Base-by-base conservation (phyloP, 345 rosid genomes). In the Citrus sp. region DNA sequence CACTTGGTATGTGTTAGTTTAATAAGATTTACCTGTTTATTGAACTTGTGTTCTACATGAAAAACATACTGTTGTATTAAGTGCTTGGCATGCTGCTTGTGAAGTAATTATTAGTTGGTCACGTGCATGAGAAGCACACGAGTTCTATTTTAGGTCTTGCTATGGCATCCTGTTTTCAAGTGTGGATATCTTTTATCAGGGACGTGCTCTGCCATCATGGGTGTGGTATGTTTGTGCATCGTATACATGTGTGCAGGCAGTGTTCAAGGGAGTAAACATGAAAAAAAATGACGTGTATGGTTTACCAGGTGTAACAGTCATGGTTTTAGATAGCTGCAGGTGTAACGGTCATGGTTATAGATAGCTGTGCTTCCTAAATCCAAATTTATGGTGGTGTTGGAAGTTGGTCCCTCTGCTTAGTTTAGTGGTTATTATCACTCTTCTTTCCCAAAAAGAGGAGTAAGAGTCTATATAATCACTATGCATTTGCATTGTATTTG, bases 1-100 rank as follows among this genome's bases (percentile, higher is more conserved):
- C 99, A 94, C 97, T 90, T 96, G 97, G 97, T 96, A 95, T 77
- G 77, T 76, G 35, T 82, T 55, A 55, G 58, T 27, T 74, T 74
- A 46, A 28, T 19, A 30, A 30, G 61, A 49, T 7, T 51, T 49
- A 21, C 7, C n/a, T 30, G 40, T 42, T 22, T 40, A 24, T 24
- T 66, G 62, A 55, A 54, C 60, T 18, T 79, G 63, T 35, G 18
- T 81, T 49, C n/a, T 77, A 16, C 30, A 25, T 58, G 46, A 67
- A 21, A 18, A 8, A 35, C 42, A 42, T 70, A 9, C 9, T 67
- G 27, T 58, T 28, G 65, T 54, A 69, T 74, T 62, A 69, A 62
- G 78, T 35, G 10, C 27, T 64, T 63, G n/a, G 18, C 6, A 16
- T 9, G 32, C 64, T 56, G 54, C 66, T 42, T 61, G 14, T 35